Evolutionary conservation across 768 basidiomycete genomes (phyloP), one percentile per base, ranked within the genome.

Genomic region (Kwoniella botswanensis): DNA sequence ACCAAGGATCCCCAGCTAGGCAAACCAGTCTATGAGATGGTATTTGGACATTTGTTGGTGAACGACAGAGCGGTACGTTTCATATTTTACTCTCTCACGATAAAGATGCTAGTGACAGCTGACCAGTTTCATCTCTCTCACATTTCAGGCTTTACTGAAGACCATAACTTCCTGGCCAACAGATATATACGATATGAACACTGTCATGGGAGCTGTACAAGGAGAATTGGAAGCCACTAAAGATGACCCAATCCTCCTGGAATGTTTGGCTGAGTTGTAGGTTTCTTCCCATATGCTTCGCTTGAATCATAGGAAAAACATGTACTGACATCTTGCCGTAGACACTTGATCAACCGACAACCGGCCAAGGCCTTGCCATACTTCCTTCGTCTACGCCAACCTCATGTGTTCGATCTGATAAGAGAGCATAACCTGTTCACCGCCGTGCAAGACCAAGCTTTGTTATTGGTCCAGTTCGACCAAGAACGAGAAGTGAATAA

Each of bases 321-420:
- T 13, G 6, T 44, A 60, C 62, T 71, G 26, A 69, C 35, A 11
- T 52, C 22, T 59, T 22, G 6, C 46, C 21, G 18, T n/a, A 95
- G 94, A 61, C 94, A 93, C 82, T 89, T 89, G 44, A 86, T 89
- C 21, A 94, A 95, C 75, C 90, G 93, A 2, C 97, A 98, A 85
- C 93, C 93, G 2, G 94, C 92, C 22, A 95, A 96, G 84, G 97
- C 97, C 0, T 85, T 99, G 0, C 93, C 93, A 0, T 98, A 89
- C 85, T 93, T 91, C 85, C 87, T 99, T 17, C 88, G 93, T 9
- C 86, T 98, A 17, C 89, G 94, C 9, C 87, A 90, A 61, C 89
- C 93, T 7, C 91, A 94, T 76, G 96, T 98, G 13, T 96, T 99
- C 82, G 91, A 94, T 70, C 90, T 99, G 67, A 97, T 99, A 76